Conservation (phyloP, 2,329 filamentous ascomycete genomes). For the Colletotrichum sp. region DNA sequence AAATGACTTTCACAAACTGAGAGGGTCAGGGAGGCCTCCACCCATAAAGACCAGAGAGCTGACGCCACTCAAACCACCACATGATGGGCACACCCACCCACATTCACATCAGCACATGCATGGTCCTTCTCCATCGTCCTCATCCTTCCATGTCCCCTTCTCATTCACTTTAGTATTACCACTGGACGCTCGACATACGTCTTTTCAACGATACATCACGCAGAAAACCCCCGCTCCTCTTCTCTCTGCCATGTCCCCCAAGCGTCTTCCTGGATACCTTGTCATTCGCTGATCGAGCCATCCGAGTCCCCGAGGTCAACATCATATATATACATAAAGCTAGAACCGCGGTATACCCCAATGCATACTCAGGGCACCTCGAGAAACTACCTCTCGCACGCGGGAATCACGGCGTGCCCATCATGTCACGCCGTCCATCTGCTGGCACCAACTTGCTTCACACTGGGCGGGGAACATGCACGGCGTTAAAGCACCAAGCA, state of each 20-base stretch:
- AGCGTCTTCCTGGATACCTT: not conserved
- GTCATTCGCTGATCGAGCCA: not conserved
- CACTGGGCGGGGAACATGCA: not conserved
- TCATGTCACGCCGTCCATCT: not conserved
- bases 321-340: not conserved
- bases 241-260: not conserved
- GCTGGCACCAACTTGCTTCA: not conserved
- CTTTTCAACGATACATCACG: fast-evolving
- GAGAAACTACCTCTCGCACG: not conserved
- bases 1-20: not conserved
- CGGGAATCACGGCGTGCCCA: not conserved
- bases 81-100: not conserved
- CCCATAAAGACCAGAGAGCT: not conserved
- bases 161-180: not conserved
- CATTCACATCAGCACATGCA: fast-evolving
- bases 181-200: fast-evolving
- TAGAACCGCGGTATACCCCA: not conserved
- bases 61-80: not conserved
- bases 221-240: not conserved
- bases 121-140: not conserved
- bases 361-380: not conserved
- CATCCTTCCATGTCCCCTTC: not conserved
- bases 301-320: not conserved
- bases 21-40: not conserved
- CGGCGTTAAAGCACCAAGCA: not conserved